These are phyloP conservation scores for Neonothopanus nambi DNA, from an alignment of 1,284 basidiomycete species.

Conservation along the genomic window DNA sequence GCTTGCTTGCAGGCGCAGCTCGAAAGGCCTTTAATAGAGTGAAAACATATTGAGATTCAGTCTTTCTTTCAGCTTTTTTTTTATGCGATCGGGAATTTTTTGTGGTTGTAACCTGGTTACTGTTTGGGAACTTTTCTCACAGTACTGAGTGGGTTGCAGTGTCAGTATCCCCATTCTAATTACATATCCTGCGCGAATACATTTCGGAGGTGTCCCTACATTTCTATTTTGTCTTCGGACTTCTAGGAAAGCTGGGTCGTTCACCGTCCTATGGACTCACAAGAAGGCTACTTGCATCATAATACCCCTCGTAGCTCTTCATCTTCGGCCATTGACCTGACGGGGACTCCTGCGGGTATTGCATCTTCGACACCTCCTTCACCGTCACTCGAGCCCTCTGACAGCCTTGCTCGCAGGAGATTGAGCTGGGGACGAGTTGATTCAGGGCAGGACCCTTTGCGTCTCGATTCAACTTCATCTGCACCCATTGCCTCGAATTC, in stretches of 20 bases:
- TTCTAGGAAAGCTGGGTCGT: neutral
- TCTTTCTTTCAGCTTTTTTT: too few species aligned
- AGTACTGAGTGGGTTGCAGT: too few species aligned
- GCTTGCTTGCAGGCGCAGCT: too few species aligned
- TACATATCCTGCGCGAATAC: too few species aligned
- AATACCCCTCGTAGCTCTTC: slow-evolving; percentile 33
- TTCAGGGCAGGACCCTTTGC: slow-evolving; percentile 44
- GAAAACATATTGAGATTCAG: too few species aligned
- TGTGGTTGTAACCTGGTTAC: too few species aligned
- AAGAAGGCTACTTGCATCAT: slow-evolving; percentile 4
- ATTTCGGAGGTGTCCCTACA: too few species aligned
- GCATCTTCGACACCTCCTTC: slow-evolving; percentile 44
- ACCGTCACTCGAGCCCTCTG: slow-evolving; percentile 49
- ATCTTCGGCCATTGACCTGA: slow-evolving; percentile 59
- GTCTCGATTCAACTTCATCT: slow-evolving; percentile 29
- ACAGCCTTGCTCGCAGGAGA: slow-evolving; percentile 49
- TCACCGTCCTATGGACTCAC: slow-evolving; percentile 7
- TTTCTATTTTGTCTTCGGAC: slow-evolving; percentile 1
- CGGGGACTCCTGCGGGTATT: slow-evolving; percentile 45
- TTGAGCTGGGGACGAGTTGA: slow-evolving; percentile 53
- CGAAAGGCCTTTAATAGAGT: too few species aligned
- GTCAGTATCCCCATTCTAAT: too few species aligned
- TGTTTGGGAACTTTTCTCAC: too few species aligned
- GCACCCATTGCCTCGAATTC: slow-evolving; percentile 21
- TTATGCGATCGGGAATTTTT: too few species aligned